phyloP scores from a whole-genome alignment of 1,284 basidiomycete genomes.

The Naganishia liquefaciens region DNA sequence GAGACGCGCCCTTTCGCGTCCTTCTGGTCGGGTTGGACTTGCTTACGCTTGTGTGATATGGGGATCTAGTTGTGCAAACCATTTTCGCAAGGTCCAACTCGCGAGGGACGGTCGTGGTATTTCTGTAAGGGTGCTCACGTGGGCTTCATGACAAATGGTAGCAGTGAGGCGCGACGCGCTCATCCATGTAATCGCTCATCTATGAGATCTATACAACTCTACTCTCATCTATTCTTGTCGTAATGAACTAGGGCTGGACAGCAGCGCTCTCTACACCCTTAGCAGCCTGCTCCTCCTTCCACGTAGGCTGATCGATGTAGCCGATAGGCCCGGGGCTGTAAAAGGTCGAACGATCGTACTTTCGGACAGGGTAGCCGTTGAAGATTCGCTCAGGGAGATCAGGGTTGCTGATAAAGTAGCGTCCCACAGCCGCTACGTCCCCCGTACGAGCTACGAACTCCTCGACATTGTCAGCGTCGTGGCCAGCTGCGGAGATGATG shows the following conservation, averaged over 20 bases:
- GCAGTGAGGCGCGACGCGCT: too few relatives aligned
- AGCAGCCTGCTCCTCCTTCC: conserved; percentile 24
- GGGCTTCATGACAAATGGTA: too few relatives aligned
- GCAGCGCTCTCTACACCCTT: conserved; percentile 21
- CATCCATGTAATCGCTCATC: background rate
- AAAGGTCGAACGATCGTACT: conserved; percentile 50
- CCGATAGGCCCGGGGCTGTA: conserved; percentile 39
- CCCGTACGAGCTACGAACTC: conserved; percentile 43
- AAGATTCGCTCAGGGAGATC: conserved; percentile 60
- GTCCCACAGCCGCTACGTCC: conserved; percentile 58
- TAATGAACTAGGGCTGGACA: conserved; percentile 15
- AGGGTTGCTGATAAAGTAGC: conserved; percentile 59
- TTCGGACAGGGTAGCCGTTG: conserved; percentile 43
- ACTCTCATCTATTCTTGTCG: background rate
- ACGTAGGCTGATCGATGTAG: conserved; percentile 41
- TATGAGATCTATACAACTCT: conserved; percentile 22
- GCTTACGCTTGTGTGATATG: too few relatives aligned
- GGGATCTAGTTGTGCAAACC: too few relatives aligned
- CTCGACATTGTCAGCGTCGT: conserved; percentile 35
- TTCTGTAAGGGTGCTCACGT: too few relatives aligned
- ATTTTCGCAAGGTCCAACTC: too few relatives aligned
- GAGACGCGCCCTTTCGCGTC: too few relatives aligned
- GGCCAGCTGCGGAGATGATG: conserved; percentile 33
- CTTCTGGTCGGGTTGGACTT: too few relatives aligned
- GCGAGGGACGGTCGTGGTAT: too few relatives aligned